Evolutionary conservation across 768 basidiomycete species (phyloP).

Genomic region (Tulasnella sp.): DNA sequence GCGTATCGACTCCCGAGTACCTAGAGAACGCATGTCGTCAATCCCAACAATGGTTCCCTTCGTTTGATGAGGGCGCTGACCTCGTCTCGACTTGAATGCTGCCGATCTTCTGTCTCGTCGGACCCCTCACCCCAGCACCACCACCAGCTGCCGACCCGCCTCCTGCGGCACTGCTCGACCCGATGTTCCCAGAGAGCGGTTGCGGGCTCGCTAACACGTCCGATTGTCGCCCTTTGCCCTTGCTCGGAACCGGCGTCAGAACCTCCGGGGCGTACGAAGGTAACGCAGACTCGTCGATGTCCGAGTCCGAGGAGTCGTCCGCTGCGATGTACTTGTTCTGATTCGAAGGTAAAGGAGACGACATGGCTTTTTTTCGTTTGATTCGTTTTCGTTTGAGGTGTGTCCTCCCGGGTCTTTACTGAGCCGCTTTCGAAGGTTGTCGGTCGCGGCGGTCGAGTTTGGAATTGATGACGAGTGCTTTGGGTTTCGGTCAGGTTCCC

Average conservation of each 20-base stretch:
- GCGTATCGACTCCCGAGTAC: conserved; percentile 73
- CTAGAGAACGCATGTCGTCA: conserved; percentile 27
- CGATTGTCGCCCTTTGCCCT: conserved; percentile 45
- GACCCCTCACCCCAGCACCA: conserved; percentile 25
- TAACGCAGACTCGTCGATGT: conserved; percentile 70
- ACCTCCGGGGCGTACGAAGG: conserved; percentile 57
- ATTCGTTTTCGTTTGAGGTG: neutral
- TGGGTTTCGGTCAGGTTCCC: too few relatives aligned
- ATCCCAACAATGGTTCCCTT: neutral
- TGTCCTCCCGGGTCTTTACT: too few relatives aligned
- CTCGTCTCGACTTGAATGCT: conserved; percentile 83
- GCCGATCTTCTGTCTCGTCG: conserved; percentile 59
- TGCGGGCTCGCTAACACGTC: conserved; percentile 36
- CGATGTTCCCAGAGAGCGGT: conserved; percentile 64
- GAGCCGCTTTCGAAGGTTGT: too few relatives aligned
- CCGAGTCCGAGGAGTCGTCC: conserved; percentile 57
- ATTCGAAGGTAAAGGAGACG: neutral
- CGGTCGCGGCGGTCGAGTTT: too few relatives aligned
- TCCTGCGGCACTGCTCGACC: conserved; percentile 18
- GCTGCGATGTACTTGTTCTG: conserved; percentile 19
- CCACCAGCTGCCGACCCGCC: conserved; percentile 19
- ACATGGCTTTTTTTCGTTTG: too few relatives aligned
- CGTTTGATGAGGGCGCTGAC: too few relatives aligned
- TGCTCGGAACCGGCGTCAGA: conserved; percentile 33
- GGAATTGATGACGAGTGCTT: too few relatives aligned